phyloP scores from a whole-genome alignment of 2,329 filamentous ascomycete genomes.

The Chaetomiaceae sp. region DNA sequence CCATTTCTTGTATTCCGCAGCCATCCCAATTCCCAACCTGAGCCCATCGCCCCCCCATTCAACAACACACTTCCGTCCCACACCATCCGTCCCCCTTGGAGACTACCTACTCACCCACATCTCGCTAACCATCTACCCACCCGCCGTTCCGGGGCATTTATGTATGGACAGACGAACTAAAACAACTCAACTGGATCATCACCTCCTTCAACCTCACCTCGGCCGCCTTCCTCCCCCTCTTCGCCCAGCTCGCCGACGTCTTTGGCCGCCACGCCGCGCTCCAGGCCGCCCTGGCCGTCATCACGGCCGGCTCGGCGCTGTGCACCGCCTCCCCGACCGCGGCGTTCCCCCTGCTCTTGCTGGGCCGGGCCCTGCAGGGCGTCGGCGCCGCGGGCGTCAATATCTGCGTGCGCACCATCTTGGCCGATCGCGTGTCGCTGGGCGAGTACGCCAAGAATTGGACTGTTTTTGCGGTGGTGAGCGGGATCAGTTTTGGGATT shows the following conservation, averaged over 20 bases:
- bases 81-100: background rate
- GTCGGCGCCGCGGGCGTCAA: conserved; percentile 57
- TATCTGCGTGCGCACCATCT: conserved; percentile 57
- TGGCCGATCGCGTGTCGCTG: conserved; percentile 60
- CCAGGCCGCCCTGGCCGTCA: conserved; percentile 52
- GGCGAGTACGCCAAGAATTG: conserved; percentile 60
- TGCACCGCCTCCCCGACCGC: conserved; percentile 53
- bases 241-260: conserved; percentile 60
- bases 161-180: conserved; percentile 46
- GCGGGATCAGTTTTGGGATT: conserved; percentile 55
- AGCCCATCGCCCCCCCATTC: background rate
- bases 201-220: conserved; percentile 66
- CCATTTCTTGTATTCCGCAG: background rate
- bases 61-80: background rate
- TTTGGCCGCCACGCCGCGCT: conserved; percentile 59
- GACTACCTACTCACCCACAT: too few relatives aligned
- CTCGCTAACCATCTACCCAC: too few relatives aligned
- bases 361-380: conserved; percentile 61
- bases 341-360: conserved; percentile 55
- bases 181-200: conserved; percentile 65
- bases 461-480: conserved; percentile 56
- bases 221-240: conserved; percentile 63
- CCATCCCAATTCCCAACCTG: background rate
- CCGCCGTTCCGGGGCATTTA: too few relatives aligned
- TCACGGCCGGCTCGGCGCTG: conserved; percentile 57